phyloP scores from a whole-genome alignment of 257 asterid genomes.

The Ehretia macrophylla region DNA sequence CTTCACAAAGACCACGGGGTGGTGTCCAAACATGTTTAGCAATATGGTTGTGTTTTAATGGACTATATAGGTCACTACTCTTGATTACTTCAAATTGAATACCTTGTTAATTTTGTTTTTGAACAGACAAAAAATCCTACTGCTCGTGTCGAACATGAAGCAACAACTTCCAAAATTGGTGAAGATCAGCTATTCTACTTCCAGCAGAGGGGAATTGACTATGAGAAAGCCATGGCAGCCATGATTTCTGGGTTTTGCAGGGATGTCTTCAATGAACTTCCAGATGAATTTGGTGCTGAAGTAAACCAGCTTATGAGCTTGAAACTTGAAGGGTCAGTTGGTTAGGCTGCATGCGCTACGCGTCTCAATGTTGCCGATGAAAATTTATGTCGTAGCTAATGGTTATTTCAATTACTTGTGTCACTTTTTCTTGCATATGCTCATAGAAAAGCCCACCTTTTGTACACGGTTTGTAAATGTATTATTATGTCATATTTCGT shows the following conservation, averaged over 20 bases:
- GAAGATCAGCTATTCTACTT: constrained; percentile 92
- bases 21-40: too few species aligned
- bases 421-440: too few species aligned
- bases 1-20: too few species aligned
- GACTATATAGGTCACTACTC: too few species aligned
- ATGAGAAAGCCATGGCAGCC: constrained; percentile 95
- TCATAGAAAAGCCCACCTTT: too few species aligned
- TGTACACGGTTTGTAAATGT: too few species aligned
- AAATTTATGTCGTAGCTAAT: too few species aligned
- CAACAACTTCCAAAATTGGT: constrained; percentile 89
- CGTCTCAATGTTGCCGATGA: too few species aligned
- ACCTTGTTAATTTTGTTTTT: background rate
- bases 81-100: background rate
- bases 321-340: constrained; percentile 97
- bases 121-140: constrained; percentile 64
- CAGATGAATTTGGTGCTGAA: constrained; percentile 92
- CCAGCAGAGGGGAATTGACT: constrained; percentile 93
- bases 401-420: too few species aligned
- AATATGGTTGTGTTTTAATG: too few species aligned
- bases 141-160: constrained; percentile 81
- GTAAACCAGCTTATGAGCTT: constrained; percentile 92
- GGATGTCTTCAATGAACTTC: constrained; percentile 89
- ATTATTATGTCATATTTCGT: too few species aligned
- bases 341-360: constrained; percentile 22
- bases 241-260: constrained; percentile 94